phyloP scores from a whole-genome alignment of 495 filamentous ascomycete genomes.

The Pseudoneurospora amorphoporcata region DNA sequence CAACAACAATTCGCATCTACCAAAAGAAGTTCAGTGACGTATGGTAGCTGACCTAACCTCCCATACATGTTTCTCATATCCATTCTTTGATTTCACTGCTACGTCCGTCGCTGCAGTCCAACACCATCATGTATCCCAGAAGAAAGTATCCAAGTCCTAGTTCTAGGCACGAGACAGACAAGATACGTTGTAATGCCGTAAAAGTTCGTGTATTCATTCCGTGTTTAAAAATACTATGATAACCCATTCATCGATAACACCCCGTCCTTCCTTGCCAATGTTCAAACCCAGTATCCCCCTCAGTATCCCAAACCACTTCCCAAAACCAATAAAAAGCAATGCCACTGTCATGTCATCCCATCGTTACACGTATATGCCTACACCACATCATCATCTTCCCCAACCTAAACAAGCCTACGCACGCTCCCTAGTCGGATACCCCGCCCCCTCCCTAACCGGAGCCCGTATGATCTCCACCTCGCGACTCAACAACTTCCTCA shows the following conservation, averaged over 20 bases:
- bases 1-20: background rate
- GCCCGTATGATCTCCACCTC: constrained; percentile 55
- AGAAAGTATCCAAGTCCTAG: background rate
- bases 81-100: background rate
- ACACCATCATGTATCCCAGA: background rate
- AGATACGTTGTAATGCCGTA: background rate
- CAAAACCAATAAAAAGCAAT: background rate
- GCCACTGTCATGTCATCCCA: background rate
- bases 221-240: background rate
- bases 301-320: background rate
- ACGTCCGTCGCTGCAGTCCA: background rate
- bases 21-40: background rate
- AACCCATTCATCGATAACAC: background rate
- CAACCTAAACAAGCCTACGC: background rate
- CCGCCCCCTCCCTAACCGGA: constrained; percentile 33
- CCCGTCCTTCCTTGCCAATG: background rate
- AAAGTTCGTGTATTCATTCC: background rate
- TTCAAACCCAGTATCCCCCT: background rate
- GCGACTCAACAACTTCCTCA: constrained; percentile 63
- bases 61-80: background rate
- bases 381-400: background rate
- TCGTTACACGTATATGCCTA: background rate
- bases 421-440: constrained; percentile 5
- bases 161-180: too few species aligned
- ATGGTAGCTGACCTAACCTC: background rate